Evolutionary conservation across 129 eudicot genomes (phyloP).

Genomic region (Flaveria brownii): DNA sequence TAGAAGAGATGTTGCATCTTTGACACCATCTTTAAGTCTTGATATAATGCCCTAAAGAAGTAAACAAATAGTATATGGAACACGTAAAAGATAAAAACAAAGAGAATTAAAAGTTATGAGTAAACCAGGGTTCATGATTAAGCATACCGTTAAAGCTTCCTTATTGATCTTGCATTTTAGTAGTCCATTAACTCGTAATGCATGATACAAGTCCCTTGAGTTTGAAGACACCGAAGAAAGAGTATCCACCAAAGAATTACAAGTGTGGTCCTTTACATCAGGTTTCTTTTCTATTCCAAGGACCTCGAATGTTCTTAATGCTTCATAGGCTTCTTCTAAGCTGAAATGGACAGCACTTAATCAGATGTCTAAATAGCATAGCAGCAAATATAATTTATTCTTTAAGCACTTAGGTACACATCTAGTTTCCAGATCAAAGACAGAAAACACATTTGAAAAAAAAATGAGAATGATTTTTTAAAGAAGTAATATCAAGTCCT

Average conservation of each 20-base stretch:
- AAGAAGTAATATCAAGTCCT: background rate
- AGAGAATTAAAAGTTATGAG: background rate
- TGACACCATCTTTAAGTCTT: constrained; percentile 60
- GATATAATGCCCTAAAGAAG: constrained; percentile 51
- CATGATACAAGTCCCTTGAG: constrained; percentile 65
- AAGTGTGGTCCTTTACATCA: constrained; percentile 48
- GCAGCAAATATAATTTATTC: background rate
- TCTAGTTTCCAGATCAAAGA: background rate
- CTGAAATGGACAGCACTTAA: constrained; percentile 40
- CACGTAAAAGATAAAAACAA: background rate
- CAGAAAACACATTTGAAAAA: background rate
- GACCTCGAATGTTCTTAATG: constrained; percentile 65
- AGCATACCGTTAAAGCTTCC: constrained; percentile 53
- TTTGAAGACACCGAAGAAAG: constrained; percentile 55
- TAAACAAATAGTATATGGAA: constrained; percentile 15
- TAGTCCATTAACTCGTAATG: constrained; percentile 59
- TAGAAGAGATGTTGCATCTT: constrained; percentile 53
- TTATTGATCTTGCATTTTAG: constrained; percentile 59
- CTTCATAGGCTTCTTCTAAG: constrained; percentile 82
- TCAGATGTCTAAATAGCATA: constrained; percentile 27
- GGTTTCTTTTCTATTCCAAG: constrained; percentile 61
- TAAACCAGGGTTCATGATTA: constrained; percentile 15
- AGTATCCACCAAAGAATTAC: constrained; percentile 55
- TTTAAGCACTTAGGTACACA: background rate
- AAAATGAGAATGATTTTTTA: background rate